A percentile compares a stretch with the other conserved stretches of the same genome.
Evolutionary conservation across 805 yeast species (phyloP).

Genomic region (Wickerhamiella azyma): DNA sequence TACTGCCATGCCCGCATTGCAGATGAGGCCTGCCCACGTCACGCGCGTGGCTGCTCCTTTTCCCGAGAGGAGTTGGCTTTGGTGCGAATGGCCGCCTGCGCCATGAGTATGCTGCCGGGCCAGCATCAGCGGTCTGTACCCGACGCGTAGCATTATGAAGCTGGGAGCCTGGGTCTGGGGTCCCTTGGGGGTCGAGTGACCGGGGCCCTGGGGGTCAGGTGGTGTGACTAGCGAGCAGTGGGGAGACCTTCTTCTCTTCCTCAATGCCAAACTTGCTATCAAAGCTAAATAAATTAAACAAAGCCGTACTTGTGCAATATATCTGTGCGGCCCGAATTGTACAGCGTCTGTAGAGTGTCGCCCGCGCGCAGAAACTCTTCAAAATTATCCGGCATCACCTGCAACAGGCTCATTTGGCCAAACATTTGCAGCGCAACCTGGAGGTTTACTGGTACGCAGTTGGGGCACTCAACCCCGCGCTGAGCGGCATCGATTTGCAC

Average conservation of each 20-base stretch:
- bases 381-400: constrained; percentile 3
- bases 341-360: background rate
- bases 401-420: background rate
- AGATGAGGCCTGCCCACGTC: constrained; percentile 79
- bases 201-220: no score
- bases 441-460: background rate
- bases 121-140: background rate
- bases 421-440: background rate
- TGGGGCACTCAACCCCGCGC: background rate
- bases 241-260: no score
- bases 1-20: constrained; percentile 73
- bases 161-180: no score
- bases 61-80: background rate
- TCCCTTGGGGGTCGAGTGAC: no score
- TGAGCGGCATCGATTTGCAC: constrained; percentile 3
- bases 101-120: constrained; percentile 2
- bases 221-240: background rate
- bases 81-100: constrained; percentile 1
- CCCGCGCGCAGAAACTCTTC: background rate
- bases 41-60: constrained; percentile 64
- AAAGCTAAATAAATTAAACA: background rate
- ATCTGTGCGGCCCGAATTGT: background rate
- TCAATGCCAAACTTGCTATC: no score
- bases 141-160: constrained; percentile 4
- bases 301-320: constrained; percentile 1